Evolutionary conservation across 148 eudicot genomes (phyloP), one percentile per base, ranked within the genome.

Genomic region (Simmondsia chinensis): DNA sequence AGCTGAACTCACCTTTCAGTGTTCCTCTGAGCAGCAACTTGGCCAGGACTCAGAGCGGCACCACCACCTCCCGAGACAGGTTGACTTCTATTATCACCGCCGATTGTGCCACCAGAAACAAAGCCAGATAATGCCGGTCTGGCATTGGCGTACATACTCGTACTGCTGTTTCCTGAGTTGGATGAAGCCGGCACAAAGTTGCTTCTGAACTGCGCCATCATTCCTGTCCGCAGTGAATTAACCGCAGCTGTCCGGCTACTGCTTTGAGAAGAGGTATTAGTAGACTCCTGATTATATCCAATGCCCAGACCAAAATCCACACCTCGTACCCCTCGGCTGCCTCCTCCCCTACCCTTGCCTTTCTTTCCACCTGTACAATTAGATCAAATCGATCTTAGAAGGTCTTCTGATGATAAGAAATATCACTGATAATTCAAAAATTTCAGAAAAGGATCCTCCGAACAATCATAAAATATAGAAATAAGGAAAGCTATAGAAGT

Each of bases 291-390:
- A 68, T 42, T 81, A 60, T 89, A 89, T 33, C 97, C 97, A 21
- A 89, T 78, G 18, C 97, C 97, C 77, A 89, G 56, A 33, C 97
- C 97, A 61, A 66, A 89, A 63, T 89, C 95, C 63, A 89, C 97
- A 41, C 97, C 97, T 36, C 97, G 93, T 25, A 89, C 93, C 33
- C 97, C 97, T 68, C 76, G 72, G 45, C 77, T 63, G 29, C 79
- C 75, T 48, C 79, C 79, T 56, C 83, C 95, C 66, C 93, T 81
- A 52, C 97, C 97, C 70, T 70, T 81, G 32, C 93, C 95, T 63
- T 70, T 84, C 86, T 82, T 89, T 34, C 93, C 97, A 71, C 95
- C 97, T 84, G 72, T 61, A 61, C 14, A 35, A 48, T n/a, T 18
- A 21, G 52, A 63, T 23, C 17, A 43, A 29, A 51, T 8, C 9